A percentile compares a stretch with the other conserved stretches of the same genome.
These are phyloP conservation scores for Penicillium arizonense DNA, from an alignment of 495 filamentous ascomycete species.

Conservation along the genomic window DNA sequence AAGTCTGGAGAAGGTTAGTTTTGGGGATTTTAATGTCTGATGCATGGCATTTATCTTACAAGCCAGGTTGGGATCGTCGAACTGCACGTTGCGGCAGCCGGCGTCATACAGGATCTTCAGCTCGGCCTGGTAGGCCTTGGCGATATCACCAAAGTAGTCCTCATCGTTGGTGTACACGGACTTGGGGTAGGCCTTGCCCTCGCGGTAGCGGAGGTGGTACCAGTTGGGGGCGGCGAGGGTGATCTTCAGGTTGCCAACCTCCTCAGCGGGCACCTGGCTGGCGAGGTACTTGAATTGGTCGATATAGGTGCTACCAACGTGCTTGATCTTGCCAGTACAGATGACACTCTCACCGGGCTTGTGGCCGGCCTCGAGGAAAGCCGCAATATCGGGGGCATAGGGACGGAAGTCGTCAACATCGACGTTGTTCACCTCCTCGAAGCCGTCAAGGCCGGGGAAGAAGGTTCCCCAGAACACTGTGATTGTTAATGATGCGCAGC, in stretches of 20 bases:
- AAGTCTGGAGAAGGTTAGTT: constrained; percentile 49
- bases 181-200: constrained; percentile 65
- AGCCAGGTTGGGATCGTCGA: constrained; percentile 74
- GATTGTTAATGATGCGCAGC: neutral
- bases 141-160: constrained; percentile 74
- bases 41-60: constrained; percentile 47
- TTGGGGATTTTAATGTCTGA: neutral
- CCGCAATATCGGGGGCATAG: constrained; percentile 79
- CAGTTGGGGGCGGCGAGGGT: constrained; percentile 72
- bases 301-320: constrained; percentile 59
- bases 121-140: constrained; percentile 67
- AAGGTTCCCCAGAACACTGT: constrained; percentile 70
- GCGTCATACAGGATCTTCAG: constrained; percentile 66
- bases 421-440: constrained; percentile 59
- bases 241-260: constrained; percentile 66
- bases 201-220: constrained; percentile 73
- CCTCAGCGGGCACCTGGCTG: constrained; percentile 53
- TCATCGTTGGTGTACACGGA: constrained; percentile 63
- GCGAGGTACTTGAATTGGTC: constrained; percentile 71
- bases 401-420: constrained; percentile 63
- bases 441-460: constrained; percentile 73
- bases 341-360: constrained; percentile 74
- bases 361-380: constrained; percentile 65
- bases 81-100: constrained; percentile 69
- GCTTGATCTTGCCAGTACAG: constrained; percentile 70